Percentiles rank a stretch among this genome's conserved stretches.
These are phyloP conservation scores for Talaromyces marneffei DNA, from an alignment of 2,329 filamentous ascomycete species.

Conservation along the genomic window DNA sequence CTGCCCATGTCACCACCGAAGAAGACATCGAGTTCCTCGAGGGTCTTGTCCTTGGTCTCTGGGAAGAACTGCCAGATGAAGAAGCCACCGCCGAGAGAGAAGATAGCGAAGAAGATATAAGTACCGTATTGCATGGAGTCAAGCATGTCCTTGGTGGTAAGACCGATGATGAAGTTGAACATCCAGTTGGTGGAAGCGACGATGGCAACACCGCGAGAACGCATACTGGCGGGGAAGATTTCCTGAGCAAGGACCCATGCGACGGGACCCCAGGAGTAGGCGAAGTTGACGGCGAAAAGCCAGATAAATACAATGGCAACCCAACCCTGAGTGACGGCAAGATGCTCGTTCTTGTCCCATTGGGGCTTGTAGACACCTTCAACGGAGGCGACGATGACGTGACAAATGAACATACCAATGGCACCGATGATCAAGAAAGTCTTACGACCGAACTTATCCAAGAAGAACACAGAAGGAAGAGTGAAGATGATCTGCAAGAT, in stretches of 20 bases:
- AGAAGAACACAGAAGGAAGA: conserved; percentile 31
- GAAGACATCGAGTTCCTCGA: conserved; percentile 14
- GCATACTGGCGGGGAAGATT: conserved; percentile 32
- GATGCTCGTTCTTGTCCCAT: conserved; percentile 48
- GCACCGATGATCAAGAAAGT: conserved; percentile 44
- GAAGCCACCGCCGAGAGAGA: conserved; percentile 15
- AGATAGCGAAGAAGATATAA: conserved; percentile 34
- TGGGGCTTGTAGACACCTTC: conserved; percentile 48
- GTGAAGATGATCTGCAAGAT: conserved; percentile 33
- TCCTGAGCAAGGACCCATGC: conserved; percentile 50
- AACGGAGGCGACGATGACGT: conserved; percentile 58
- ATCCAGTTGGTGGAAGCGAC: conserved; percentile 35
- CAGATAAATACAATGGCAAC: conserved; percentile 55
- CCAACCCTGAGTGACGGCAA: conserved; percentile 55
- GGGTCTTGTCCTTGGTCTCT: conserved; percentile 15
- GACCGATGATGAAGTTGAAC: conserved; percentile 35
- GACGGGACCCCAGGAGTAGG: conserved; percentile 36
- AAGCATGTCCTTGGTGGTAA: conserved; percentile 31
- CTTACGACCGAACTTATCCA: conserved; percentile 36
- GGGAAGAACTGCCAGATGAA: conserved; percentile 22
- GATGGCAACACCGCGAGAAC: conserved; percentile 33
- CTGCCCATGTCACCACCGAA: conserved; percentile 14
- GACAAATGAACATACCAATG: conserved; percentile 64
- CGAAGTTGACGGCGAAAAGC: conserved; percentile 51
- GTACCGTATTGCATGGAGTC: conserved; percentile 30